A percentile compares a stretch with the other conserved stretches of the same genome.
These are phyloP conservation scores for Poronia punctata DNA, from an alignment of 495 filamentous ascomycete genomes.

Conservation along the genomic window DNA sequence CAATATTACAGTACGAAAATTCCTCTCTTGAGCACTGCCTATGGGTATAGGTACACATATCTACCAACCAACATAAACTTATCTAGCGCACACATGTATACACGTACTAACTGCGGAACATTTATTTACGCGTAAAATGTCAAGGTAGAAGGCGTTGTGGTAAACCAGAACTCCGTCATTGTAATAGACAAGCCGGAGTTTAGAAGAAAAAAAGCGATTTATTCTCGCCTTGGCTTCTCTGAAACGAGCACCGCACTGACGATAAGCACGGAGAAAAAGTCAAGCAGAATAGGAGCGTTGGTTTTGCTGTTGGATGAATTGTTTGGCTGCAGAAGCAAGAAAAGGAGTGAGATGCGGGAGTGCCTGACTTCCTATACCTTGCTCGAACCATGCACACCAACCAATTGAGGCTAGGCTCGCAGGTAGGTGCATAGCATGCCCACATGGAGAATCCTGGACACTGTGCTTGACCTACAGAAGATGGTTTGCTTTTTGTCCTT, in stretches of 20 bases:
- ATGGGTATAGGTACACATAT: too few relatives aligned
- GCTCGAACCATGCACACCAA: conserved; percentile 1
- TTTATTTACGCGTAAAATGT: too few relatives aligned
- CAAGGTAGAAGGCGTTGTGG: too few relatives aligned
- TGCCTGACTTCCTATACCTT: background rate
- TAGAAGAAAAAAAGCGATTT: background rate
- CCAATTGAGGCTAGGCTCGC: conserved; percentile 1
- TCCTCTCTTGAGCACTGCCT: too few relatives aligned
- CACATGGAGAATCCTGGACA: background rate
- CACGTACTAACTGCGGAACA: too few relatives aligned
- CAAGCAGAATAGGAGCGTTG: background rate
- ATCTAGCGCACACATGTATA: too few relatives aligned
- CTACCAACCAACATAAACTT: too few relatives aligned
- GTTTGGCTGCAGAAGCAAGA: background rate
- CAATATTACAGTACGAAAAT: too few relatives aligned
- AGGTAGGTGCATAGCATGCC: background rate
- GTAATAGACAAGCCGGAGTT: too few relatives aligned
- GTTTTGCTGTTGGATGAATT: too few relatives aligned
- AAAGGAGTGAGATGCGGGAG: conserved; percentile 5
- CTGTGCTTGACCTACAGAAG: conserved; percentile 2
- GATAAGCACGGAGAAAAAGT: conserved; percentile 1
- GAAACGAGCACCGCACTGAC: conserved; percentile 6
- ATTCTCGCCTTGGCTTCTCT: too few relatives aligned
- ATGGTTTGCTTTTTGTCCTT: background rate
- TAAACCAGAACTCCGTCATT: too few relatives aligned